Base-by-base conservation (phyloP, 306 rosid species). In the Psophocarpus tetragonolobus region DNA sequence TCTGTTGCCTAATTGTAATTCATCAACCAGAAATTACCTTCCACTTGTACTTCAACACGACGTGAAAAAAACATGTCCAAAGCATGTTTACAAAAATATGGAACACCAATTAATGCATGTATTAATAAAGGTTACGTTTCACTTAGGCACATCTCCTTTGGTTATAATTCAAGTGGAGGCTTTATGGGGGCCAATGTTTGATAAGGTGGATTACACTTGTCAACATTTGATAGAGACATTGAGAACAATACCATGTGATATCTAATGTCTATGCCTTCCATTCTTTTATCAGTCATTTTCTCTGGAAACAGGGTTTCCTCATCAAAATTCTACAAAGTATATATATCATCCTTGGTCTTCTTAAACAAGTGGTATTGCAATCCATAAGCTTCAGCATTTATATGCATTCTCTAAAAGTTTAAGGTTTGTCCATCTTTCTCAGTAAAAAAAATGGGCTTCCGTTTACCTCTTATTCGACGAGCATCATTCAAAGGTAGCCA, bases 81-180 rank as follows among this genome's bases (percentile, higher is more conserved):
- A 71, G 15, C 65, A 76, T 71, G 82, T 73, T 65, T 32, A 32
- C n/a, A 10, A 32, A 71, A 58, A 29, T 69, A 38, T 41, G 73
- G n/a, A 32, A 51, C 13, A 29, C 10, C 26, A n/a, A n/a, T n/a
- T n/a, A n/a, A n/a, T n/a, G n/a, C n/a, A n/a, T n/a, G n/a, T n/a
- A n/a, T n/a, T n/a, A n/a, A n/a, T n/a, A n/a, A n/a, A n/a, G n/a
- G n/a, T n/a, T n/a, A n/a, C n/a, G n/a, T n/a, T n/a, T n/a, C n/a
- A n/a, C n/a, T n/a, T n/a, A n/a, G n/a, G n/a, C n/a, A n/a, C n/a
- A n/a, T 53, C 10, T 53, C 61, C 8, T 23, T 18, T 51, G 13
- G 3, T 53, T 23, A n/a, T n/a, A n/a, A n/a, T n/a, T n/a, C n/a
- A n/a, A n/a, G n/a, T n/a, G n/a, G n/a, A n/a, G n/a, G n/a, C n/a